A percentile compares a stretch with the other conserved stretches of the same genome.
These are phyloP conservation scores for Dimargaris cristalligena DNA, from an alignment of 192 early-diverging fungal species.

Conservation along the genomic window DNA sequence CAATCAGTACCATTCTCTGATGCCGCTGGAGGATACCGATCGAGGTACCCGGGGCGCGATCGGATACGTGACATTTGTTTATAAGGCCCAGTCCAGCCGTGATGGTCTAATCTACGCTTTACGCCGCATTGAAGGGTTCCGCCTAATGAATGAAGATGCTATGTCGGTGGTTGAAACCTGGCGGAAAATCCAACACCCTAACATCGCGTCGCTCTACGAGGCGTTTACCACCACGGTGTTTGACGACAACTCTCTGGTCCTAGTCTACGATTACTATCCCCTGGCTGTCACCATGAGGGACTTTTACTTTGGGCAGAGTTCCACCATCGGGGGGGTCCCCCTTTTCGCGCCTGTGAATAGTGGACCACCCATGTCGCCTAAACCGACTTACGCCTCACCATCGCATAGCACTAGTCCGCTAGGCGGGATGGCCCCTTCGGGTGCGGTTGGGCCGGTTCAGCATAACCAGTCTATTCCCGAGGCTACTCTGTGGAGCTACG, in stretches of 20 bases:
- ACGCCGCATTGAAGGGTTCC: slow-evolving; percentile 62
- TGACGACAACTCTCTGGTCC: slow-evolving; percentile 89
- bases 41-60: slow-evolving; percentile 39
- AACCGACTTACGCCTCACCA: no score
- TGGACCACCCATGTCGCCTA: no score
- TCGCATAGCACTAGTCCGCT: no score
- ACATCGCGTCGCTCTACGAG: slow-evolving; percentile 74
- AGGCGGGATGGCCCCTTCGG: slow-evolving; percentile 21
- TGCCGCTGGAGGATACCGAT: slow-evolving; percentile 37
- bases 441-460: slow-evolving; percentile 16
- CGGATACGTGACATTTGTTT: slow-evolving; percentile 56
- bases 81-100: slow-evolving; percentile 65
- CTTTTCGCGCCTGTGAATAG: no score
- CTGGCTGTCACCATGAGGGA: slow-evolving; percentile 18
- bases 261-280: slow-evolving; percentile 92
- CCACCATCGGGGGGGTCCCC: not conserved
- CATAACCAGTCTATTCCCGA: slow-evolving; percentile 34
- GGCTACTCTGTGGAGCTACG: slow-evolving; percentile 60
- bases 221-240: slow-evolving; percentile 93
- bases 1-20: slow-evolving; percentile 78
- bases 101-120: slow-evolving; percentile 79
- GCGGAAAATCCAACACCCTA: slow-evolving; percentile 64
- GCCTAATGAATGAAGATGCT: slow-evolving; percentile 57
- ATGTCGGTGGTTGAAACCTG: slow-evolving; percentile 75
- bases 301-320: slow-evolving; percentile 6